These are phyloP conservation scores for Colletotrichum aenigma DNA, from an alignment of 2,329 filamentous ascomycete species.

Conservation along the genomic window DNA sequence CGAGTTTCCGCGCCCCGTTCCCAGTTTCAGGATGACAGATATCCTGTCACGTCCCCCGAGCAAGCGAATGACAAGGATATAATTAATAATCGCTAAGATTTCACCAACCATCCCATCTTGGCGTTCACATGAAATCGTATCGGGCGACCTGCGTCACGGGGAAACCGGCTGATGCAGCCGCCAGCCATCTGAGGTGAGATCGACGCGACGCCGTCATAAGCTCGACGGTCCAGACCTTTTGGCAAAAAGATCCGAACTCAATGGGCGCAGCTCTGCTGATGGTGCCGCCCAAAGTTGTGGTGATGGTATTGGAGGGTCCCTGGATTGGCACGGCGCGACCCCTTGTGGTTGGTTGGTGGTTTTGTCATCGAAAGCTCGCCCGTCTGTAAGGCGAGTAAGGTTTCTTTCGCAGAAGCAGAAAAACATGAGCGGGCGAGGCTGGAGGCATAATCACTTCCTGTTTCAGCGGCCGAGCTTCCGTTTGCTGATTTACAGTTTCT, in stretches of 20 bases:
- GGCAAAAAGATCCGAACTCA: not conserved
- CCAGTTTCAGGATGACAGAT: not conserved
- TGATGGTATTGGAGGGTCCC: not conserved
- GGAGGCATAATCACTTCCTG: not conserved
- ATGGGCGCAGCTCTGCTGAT: not conserved
- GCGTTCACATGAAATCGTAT: not conserved
- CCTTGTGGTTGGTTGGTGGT: not conserved
- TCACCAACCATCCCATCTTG: not conserved
- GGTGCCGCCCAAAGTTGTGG: not conserved
- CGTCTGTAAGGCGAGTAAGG: not conserved
- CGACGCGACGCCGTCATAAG: not conserved
- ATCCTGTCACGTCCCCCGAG: not conserved
- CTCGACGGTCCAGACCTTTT: conserved; percentile 4
- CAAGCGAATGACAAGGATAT: not conserved
- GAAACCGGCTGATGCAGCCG: not conserved
- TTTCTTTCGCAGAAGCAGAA: not conserved
- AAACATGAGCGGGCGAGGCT: not conserved
- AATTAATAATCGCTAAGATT: not conserved
- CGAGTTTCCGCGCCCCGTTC: not conserved
- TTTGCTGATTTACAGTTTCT: conserved; percentile 7
- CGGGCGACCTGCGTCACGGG: not conserved
- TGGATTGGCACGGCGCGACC: not conserved
- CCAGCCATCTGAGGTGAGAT: not conserved
- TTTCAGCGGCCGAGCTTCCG: not conserved
- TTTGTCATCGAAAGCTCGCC: not conserved